A percentile compares a stretch with the other conserved stretches of the same genome.
phyloP scores from a whole-genome alignment of 1,284 basidiomycete genomes.

The Gomphus bonarii region DNA sequence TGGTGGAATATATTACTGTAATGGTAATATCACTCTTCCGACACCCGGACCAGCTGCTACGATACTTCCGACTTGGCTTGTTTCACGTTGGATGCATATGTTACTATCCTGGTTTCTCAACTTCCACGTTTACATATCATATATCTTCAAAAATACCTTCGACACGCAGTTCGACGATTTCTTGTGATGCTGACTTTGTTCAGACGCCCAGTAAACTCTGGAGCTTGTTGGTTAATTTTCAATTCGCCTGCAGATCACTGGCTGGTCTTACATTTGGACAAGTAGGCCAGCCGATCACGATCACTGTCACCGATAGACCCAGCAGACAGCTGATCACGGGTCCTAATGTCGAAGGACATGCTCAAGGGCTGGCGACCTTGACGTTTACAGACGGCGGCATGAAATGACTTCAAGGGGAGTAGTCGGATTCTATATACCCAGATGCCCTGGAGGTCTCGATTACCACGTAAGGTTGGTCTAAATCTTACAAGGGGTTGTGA shows the following conservation, averaged over 20 bases:
- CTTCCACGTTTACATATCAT: background rate
- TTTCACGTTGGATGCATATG: conserved; percentile 18
- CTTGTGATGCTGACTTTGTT: conserved; percentile 12
- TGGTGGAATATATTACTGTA: conserved; percentile 29
- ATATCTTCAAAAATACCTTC: conserved; percentile 14
- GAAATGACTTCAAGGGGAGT: conserved; percentile 2
- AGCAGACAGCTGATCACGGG: background rate
- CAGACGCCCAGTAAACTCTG: conserved; percentile 16
- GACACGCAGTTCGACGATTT: conserved; percentile 18
- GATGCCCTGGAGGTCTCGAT: background rate
- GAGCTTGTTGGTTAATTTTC: conserved; percentile 18
- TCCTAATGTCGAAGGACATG: background rate
- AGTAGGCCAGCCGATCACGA: background rate
- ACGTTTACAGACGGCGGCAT: background rate
- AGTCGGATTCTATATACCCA: conserved; percentile 4
- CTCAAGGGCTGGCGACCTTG: conserved; percentile 1
- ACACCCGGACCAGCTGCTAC: conserved; percentile 26
- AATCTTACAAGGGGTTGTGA: too few relatives aligned
- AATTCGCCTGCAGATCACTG: conserved; percentile 12
- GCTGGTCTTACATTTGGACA: background rate
- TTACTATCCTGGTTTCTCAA: background rate
- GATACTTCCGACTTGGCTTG: conserved; percentile 13
- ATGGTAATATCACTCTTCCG: conserved; percentile 29
- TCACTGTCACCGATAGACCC: conserved; percentile 5
- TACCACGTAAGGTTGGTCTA: background rate